A percentile compares a stretch with the other conserved stretches of the same genome.
Evolutionary conservation across 192 early-diverging fungal species (phyloP).

Genomic region (Phycomyces nitens): DNA sequence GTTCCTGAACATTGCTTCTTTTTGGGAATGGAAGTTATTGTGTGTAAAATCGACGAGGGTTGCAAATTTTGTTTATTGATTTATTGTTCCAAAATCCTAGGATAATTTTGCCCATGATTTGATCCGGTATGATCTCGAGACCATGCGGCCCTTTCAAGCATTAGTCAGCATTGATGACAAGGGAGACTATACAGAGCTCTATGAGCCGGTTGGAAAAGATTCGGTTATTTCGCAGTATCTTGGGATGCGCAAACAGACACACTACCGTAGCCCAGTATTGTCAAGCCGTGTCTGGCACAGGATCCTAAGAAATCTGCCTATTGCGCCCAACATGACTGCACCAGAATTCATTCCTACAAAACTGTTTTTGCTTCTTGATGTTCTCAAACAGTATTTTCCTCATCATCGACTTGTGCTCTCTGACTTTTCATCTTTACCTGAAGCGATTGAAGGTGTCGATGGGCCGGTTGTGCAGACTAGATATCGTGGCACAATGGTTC

Average conservation of each 20-base stretch:
- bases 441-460: slow-evolving; percentile 73
- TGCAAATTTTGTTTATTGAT: slow-evolving; percentile 3
- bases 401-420: slow-evolving; percentile 82
- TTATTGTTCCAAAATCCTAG: slow-evolving; percentile 28
- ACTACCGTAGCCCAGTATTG: slow-evolving; percentile 62
- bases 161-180: slow-evolving; percentile 76
- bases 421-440: slow-evolving; percentile 85
- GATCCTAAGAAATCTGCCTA: slow-evolving; percentile 54
- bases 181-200: slow-evolving; percentile 82
- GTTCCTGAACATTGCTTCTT: slow-evolving; percentile 81
- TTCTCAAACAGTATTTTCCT: slow-evolving; percentile 78
- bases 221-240: slow-evolving; percentile 73
- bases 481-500: slow-evolving; percentile 85
- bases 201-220: slow-evolving; percentile 70
- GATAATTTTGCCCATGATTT: slow-evolving; percentile 97
- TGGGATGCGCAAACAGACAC: slow-evolving; percentile 46
- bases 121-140: slow-evolving; percentile 78
- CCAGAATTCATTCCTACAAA: slow-evolving; percentile 92
- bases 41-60: slow-evolving; percentile 38
- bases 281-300: slow-evolving; percentile 29
- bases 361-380: slow-evolving; percentile 66
- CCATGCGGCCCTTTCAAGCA: slow-evolving; percentile 71
- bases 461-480: slow-evolving; percentile 94
- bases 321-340: slow-evolving; percentile 74
- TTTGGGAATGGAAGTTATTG: slow-evolving; percentile 93